Percentiles rank a stretch among this genome's conserved stretches.
These are phyloP conservation scores for Metarhizium sp. DNA, from an alignment of 2,329 filamentous ascomycete species.

Conservation along the genomic window DNA sequence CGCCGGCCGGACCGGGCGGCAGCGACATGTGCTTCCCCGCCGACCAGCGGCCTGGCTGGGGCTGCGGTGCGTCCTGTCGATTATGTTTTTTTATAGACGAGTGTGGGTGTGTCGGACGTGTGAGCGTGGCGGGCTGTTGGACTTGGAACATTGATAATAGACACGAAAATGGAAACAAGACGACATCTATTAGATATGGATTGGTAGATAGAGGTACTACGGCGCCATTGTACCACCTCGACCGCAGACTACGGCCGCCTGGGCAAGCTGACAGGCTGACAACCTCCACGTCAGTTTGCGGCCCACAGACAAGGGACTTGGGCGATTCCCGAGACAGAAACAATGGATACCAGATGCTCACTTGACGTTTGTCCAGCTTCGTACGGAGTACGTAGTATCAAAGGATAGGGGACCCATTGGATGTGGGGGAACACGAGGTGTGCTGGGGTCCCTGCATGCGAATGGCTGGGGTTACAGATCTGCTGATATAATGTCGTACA, in stretches of 20 bases:
- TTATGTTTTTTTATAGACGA: too few relatives aligned
- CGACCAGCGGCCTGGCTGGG: slow-evolving; percentile 59
- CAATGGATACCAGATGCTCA: neutral
- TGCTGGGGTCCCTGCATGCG: neutral
- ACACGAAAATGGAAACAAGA: too few relatives aligned
- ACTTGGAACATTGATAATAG: too few relatives aligned
- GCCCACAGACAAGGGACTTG: neutral
- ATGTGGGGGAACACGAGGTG: slow-evolving; percentile 1
- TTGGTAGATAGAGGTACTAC: too few relatives aligned
- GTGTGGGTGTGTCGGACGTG: too few relatives aligned
- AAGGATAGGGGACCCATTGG: neutral
- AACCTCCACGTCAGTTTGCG: neutral
- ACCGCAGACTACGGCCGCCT: too few relatives aligned
- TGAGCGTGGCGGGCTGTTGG: too few relatives aligned
- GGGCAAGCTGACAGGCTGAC: too few relatives aligned
- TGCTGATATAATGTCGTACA: neutral
- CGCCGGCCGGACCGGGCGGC: slow-evolving; percentile 33
- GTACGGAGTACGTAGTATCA: neutral
- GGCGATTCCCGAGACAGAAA: neutral
- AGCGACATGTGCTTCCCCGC: slow-evolving; percentile 73
- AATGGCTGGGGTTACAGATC: neutral
- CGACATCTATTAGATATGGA: too few relatives aligned
- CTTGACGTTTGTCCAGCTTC: neutral
- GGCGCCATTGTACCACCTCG: too few relatives aligned
- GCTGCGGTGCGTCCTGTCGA: slow-evolving; percentile 30